phyloP scores from a whole-genome alignment of 176 grass and related monocot species.

The Triticum urartu region DNA sequence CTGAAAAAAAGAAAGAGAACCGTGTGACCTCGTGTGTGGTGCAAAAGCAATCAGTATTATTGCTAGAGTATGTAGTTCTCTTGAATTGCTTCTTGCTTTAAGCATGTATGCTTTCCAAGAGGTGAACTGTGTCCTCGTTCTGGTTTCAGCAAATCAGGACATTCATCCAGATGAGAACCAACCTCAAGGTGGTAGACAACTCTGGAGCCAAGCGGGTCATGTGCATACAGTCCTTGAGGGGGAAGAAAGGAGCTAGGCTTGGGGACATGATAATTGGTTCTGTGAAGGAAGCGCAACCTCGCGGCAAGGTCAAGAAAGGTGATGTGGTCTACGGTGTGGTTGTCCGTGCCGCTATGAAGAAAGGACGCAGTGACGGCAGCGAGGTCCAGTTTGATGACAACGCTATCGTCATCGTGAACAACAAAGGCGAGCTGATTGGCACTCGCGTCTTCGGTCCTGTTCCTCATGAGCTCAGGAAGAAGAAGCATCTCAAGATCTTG shows the following conservation, averaged over 20 bases:
- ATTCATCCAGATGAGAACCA: slow-evolving; percentile 99
- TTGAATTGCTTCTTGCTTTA: not conserved
- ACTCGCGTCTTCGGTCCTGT: slow-evolving; percentile 79
- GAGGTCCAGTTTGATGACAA: slow-evolving; percentile 93
- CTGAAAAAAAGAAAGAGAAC: not conserved
- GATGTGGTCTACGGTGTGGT: slow-evolving; percentile 97
- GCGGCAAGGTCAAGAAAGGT: slow-evolving; percentile 97
- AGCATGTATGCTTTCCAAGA: not conserved
- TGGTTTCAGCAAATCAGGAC: slow-evolving; percentile 88
- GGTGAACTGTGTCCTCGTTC: not conserved
- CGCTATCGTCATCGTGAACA: slow-evolving; percentile 83
- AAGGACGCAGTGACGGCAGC: slow-evolving; percentile 73
- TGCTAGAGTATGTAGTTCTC: not conserved
- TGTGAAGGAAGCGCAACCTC: slow-evolving; percentile 91
- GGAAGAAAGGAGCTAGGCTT: slow-evolving; percentile 75
- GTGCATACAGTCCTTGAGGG: slow-evolving; percentile 86
- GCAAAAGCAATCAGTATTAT: not conserved
- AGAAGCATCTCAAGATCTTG: slow-evolving; percentile 97
- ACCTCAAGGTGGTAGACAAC: slow-evolving; percentile 94
- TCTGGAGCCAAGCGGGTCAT: slow-evolving; percentile 96
- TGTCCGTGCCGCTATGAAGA: slow-evolving; percentile 89
- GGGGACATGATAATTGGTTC: slow-evolving; percentile 87
- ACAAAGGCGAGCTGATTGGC: slow-evolving; percentile 91
- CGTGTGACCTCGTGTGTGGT: not conserved
- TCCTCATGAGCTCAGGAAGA: slow-evolving; percentile 86